These are phyloP conservation scores for Sisymbrium irio DNA, from an alignment of 345 rosid genomes.

Conservation along the genomic window DNA sequence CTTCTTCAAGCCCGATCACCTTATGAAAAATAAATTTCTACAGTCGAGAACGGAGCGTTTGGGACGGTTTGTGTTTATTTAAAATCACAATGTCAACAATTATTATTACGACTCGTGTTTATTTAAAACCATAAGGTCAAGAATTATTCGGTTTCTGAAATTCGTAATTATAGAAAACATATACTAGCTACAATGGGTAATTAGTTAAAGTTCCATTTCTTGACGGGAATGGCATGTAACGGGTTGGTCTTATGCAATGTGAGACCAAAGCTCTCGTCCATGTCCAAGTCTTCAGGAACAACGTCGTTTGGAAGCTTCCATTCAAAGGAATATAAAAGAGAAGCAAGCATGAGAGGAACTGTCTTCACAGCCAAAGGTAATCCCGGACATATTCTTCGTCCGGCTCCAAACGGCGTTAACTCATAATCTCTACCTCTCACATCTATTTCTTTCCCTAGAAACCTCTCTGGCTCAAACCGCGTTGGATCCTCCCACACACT, in stretches of 20 bases:
- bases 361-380: constrained; percentile 39
- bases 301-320: constrained; percentile 43
- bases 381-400: constrained; percentile 36
- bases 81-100: too few relatives aligned
- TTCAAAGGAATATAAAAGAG: constrained; percentile 42
- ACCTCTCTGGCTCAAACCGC: constrained; percentile 36
- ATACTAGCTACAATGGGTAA: background rate
- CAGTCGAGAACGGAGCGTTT: background rate
- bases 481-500: constrained; percentile 32
- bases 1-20: background rate
- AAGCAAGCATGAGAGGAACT: constrained; percentile 45
- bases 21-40: background rate
- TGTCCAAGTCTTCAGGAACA: constrained; percentile 36
- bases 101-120: too few relatives aligned
- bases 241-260: constrained; percentile 36
- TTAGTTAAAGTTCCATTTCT: background rate
- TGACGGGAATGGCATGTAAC: constrained; percentile 25
- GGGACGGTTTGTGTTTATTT: background rate
- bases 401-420: constrained; percentile 30
- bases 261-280: constrained; percentile 37
- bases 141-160: background rate
- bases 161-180: background rate
- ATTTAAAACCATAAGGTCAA: background rate
- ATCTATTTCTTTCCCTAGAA: constrained; percentile 15
- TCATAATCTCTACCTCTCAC: constrained; percentile 32